phyloP scores from a whole-genome alignment of 2,329 filamentous ascomycete genomes.

The Diaporthe destruens region DNA sequence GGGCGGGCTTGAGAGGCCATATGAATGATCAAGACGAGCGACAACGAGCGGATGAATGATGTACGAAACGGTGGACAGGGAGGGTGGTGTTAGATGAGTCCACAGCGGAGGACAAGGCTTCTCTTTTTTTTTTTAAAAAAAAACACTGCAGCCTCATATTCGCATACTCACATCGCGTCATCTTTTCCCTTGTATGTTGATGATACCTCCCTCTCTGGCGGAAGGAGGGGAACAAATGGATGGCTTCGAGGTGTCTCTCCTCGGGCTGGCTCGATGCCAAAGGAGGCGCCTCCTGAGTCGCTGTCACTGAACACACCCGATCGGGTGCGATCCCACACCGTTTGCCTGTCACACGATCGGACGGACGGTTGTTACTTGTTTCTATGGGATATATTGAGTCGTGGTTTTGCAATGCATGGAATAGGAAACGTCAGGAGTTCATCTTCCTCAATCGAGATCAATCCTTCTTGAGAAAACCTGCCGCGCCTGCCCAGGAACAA shows the following conservation, averaged over 20 bases:
- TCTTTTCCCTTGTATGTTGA: slow-evolving; percentile 37
- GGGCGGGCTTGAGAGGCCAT: slow-evolving; percentile 5
- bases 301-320: slow-evolving; percentile 10
- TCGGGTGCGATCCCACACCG: slow-evolving; percentile 34
- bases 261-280: slow-evolving; percentile 32
- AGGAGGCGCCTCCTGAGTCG: slow-evolving; percentile 24
- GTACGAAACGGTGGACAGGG: slow-evolving; percentile 12
- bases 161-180: slow-evolving; percentile 31
- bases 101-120: slow-evolving; percentile 21
- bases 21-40: slow-evolving; percentile 20
- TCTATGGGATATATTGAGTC: slow-evolving; percentile 31
- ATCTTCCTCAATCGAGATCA: slow-evolving; percentile 30
- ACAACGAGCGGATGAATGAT: slow-evolving; percentile 24
- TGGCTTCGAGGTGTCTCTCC: slow-evolving; percentile 18
- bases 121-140: background rate
- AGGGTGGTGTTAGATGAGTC: background rate
- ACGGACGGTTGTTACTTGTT: slow-evolving; percentile 29
- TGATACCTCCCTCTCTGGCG: slow-evolving; percentile 39
- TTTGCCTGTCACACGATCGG: slow-evolving; percentile 21
- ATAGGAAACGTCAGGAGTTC: slow-evolving; percentile 32
- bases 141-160: slow-evolving; percentile 28
- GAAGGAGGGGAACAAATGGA: slow-evolving; percentile 25
- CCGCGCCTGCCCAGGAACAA: slow-evolving; percentile 9
- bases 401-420: slow-evolving; percentile 29
- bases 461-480: background rate